Conservation (phyloP, 2,329 filamentous ascomycete species). For the Cryoendolithus antarcticus region DNA sequence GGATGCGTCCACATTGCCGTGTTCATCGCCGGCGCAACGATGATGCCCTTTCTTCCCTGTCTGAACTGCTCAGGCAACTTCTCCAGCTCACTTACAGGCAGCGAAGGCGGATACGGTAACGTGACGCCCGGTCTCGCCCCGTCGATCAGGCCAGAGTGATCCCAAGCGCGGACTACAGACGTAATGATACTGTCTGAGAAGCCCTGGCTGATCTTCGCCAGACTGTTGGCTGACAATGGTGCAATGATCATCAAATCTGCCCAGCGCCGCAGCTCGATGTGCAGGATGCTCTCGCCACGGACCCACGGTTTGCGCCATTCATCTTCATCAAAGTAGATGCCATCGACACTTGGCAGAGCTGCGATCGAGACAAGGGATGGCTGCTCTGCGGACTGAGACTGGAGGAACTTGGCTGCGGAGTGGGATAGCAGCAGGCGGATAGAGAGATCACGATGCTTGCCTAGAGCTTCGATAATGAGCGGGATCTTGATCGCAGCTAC, state of each 20-base stretch:
- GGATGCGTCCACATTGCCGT: slow-evolving; percentile 83
- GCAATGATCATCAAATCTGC: slow-evolving; percentile 69
- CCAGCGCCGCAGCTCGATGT: slow-evolving; percentile 80
- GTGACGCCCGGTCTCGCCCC: slow-evolving; percentile 12
- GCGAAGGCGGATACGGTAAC: slow-evolving; percentile 9
- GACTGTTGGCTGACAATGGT: slow-evolving; percentile 69
- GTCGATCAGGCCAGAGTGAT: slow-evolving; percentile 54
- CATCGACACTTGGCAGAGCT: slow-evolving; percentile 59
- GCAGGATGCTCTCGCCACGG: slow-evolving; percentile 66
- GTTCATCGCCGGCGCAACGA: slow-evolving; percentile 79
- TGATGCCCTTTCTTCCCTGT: slow-evolving; percentile 42
- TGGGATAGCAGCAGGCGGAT: slow-evolving; percentile 76
- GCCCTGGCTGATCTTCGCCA: slow-evolving; percentile 73
- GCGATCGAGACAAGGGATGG: slow-evolving; percentile 51
- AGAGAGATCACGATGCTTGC: slow-evolving; percentile 45
- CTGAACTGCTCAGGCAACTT: slow-evolving; percentile 7
- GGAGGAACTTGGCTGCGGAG: slow-evolving; percentile 62
- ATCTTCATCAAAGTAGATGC: slow-evolving; percentile 68
- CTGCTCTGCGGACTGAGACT: slow-evolving; percentile 65
- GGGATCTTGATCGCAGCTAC: slow-evolving; percentile 74
- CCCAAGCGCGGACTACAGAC: slow-evolving; percentile 77
- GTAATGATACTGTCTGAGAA: slow-evolving; percentile 63
- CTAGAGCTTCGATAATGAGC: slow-evolving; percentile 41
- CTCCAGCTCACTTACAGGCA: slow-evolving; percentile 2
- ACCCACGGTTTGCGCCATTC: slow-evolving; percentile 76